Evolutionary conservation across 495 filamentous ascomycete species (phyloP), one percentile per base, ranked within the genome.

Genomic region (Xylaria scruposa): DNA sequence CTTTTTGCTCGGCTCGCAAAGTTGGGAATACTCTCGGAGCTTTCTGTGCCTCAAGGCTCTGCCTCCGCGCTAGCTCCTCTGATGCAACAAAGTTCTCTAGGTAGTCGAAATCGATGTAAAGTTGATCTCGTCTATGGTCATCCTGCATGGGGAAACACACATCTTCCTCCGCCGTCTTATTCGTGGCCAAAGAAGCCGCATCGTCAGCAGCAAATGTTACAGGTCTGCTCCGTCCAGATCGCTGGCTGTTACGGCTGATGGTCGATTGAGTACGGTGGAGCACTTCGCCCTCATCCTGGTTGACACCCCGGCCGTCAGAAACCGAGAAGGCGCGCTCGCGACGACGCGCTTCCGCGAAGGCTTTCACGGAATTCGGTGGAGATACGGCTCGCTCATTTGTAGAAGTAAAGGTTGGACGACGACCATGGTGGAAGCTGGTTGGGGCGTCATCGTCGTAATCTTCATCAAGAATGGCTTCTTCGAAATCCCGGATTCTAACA

Each of bases 341-440:
- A 26, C 87, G 87, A 44, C 89, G 84, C 49, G 89, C 88, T 73
- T 96, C 94, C 4, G 95, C 97, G 80, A 99, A 99, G 19, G 96
- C 96, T 80, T 98, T 95, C 31, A 99, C 96, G 3, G 96, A 99
- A 79, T 98, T 98, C 2, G 96, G 95, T 13, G 94, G 95, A 21
- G 97, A 99, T 0, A 88, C 85, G 2, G 93, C 93, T 33, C 93
- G 87, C 60, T 84, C 83, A 12, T 78, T 81, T 1, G 77, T 78
- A 1, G 83, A 82, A 47, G 79, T 80, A 31, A 85, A 81, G 36
- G 83, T 89, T 33, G 81, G 85, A 53, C 85, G 84, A 4, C 86
- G 83, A 66, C 80, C 81, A 44, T 80, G 81, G 10, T 79, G 71
- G 29, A 76, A 70, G 38, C 71, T 76, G 5, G 84, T 83, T 44